Base-by-base conservation (phyloP, 345 rosid species). In the Turnera subulata region DNA sequence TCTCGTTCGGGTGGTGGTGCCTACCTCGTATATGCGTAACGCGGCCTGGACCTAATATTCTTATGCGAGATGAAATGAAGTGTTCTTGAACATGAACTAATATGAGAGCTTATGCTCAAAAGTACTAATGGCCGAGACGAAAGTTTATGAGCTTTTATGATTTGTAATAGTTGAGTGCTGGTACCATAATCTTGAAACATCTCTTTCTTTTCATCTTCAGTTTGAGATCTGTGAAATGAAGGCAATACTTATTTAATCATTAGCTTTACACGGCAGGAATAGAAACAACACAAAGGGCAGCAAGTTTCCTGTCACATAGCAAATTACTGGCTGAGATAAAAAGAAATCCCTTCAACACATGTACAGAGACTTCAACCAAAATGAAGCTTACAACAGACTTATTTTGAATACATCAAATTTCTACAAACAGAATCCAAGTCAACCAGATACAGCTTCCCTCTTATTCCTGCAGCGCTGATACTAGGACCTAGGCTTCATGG, bases 401-500 rank as follows among this genome's bases (percentile, higher is more conserved):
- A 8, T 4, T 16, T 11, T 42, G 45, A 45, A 40, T 11, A 21
- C 15, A 9, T 3, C 33, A 9, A 23, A 17, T 42, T 29, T 29
- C 23, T 25, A 18, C 46, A 49, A 38, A 38, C 13, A 17, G 24
- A 62, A 44, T 53, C 51, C 42, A 42, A 50, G 56, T 26, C 49
- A 6, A 29, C 14, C 68, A 49, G 50, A 48, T 22, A 19, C 35
- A 21, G 24, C 46, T 40, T 24, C 44, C 29, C 55, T 26, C 38
- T 72, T 66, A 62, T 66, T 58, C 45, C 14, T 37, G 33, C 10
- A 29, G 33, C 23, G 50, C 11, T 4, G 24, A 1, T 6, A 44
- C 46, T 16, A 22, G 15, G 45, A 33, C 12, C 54, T 59, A 70
- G 48, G 15, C 7, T 5, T 65, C 75, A 17, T 66, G 67, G n/a